These are phyloP conservation scores for Acacia concinna DNA, from an alignment of 331 rosid species.

Conservation along the genomic window DNA sequence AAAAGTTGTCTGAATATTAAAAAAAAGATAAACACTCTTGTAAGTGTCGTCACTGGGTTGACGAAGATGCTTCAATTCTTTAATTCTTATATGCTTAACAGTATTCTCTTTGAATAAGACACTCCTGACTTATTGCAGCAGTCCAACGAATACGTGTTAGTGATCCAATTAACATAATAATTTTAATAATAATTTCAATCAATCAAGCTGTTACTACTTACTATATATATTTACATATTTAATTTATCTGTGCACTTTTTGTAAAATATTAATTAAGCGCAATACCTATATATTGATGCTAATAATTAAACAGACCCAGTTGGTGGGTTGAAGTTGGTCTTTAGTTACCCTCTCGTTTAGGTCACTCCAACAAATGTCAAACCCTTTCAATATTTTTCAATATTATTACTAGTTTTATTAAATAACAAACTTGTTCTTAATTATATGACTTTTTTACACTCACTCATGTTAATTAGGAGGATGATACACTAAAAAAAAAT, in stretches of 20 bases:
- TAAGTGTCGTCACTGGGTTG: conserved; percentile 61
- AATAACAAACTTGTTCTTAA: neutral
- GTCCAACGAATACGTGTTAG: conserved; percentile 36
- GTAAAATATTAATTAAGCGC: conserved; percentile 27
- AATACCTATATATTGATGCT: conserved; percentile 19
- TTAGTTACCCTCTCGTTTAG: conserved; percentile 27
- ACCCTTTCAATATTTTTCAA: neutral
- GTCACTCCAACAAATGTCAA: conserved; percentile 40
- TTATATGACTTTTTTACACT: neutral
- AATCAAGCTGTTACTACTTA: conserved; percentile 26
- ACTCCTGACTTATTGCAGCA: conserved; percentile 38
- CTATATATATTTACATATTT: neutral
- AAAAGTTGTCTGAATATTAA: conserved; percentile 23
- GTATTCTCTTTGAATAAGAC: conserved; percentile 38
- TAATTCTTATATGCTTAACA: conserved; percentile 21
- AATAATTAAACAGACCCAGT: conserved; percentile 39
- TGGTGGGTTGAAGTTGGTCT: conserved; percentile 44
- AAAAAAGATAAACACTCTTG: conserved; percentile 30
- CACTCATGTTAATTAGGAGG: neutral
- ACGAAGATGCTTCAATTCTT: conserved; percentile 46
- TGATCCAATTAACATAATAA: neutral
- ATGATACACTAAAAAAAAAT: neutral
- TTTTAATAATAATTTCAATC: neutral
- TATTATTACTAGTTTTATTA: conserved; percentile 14
- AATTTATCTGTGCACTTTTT: conserved; percentile 45